These are phyloP conservation scores for Flaveria ramosissima DNA, from an alignment of 129 eudicot genomes.

Conservation along the genomic window DNA sequence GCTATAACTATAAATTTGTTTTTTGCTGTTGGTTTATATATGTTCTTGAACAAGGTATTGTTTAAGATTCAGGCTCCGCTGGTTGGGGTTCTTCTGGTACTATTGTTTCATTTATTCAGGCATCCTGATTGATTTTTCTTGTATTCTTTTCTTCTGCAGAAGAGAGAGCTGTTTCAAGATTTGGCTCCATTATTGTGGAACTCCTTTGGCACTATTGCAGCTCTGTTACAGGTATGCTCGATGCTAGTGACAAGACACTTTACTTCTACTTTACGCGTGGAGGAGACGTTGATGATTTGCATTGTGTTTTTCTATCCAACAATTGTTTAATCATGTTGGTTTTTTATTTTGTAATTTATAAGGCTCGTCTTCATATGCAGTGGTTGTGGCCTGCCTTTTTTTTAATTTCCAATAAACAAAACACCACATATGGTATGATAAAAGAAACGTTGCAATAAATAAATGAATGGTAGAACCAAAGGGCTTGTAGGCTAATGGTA, in stretches of 20 bases:
- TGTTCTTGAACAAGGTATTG: constrained; percentile 34
- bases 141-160: constrained; percentile 46
- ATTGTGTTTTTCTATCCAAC: not conserved
- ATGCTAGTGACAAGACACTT: not conserved
- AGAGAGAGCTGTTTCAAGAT: constrained; percentile 53
- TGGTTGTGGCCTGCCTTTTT: not conserved
- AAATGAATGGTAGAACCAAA: not conserved
- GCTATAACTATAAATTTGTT: constrained; percentile 27
- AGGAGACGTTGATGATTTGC: constrained; percentile 5
- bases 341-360: not conserved
- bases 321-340: not conserved
- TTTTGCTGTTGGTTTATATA: constrained; percentile 22
- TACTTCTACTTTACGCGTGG: not conserved
- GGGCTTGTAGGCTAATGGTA: too few species aligned
- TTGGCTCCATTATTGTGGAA: constrained; percentile 22
- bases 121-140: constrained; percentile 14
- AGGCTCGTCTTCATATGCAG: not conserved
- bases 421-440: not conserved
- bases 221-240: constrained; percentile 15
- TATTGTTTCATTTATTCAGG: constrained; percentile 23
- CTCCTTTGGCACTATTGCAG: constrained; percentile 18
- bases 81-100: constrained; percentile 40
- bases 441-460: not conserved
- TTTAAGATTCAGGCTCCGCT: constrained; percentile 46
- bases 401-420: not conserved